A percentile compares a stretch with the other conserved stretches of the same genome.
phyloP scores from a whole-genome alignment of 2,329 filamentous ascomycete genomes.

The Cladosporium phlei region DNA sequence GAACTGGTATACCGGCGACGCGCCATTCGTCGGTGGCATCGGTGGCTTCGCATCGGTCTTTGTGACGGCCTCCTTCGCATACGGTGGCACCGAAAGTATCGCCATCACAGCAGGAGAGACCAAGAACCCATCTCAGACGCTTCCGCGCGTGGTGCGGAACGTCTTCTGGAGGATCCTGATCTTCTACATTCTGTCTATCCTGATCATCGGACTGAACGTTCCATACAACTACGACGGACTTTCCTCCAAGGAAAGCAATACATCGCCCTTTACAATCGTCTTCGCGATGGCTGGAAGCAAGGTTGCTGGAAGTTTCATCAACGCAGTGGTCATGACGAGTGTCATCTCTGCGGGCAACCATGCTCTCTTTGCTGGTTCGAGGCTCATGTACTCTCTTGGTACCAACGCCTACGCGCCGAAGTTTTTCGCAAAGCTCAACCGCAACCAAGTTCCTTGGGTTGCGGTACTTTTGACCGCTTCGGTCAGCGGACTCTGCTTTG shows the following conservation, averaged over 20 bases:
- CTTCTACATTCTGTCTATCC: constrained; percentile 70
- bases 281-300: constrained; percentile 55
- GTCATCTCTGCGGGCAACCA: constrained; percentile 57
- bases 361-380: constrained; percentile 53
- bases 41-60: constrained; percentile 63
- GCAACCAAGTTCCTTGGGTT: constrained; percentile 51
- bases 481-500: constrained; percentile 52
- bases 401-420: constrained; percentile 53
- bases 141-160: constrained; percentile 61
- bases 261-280: constrained; percentile 57
- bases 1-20: constrained; percentile 55
- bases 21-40: constrained; percentile 61
- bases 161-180: constrained; percentile 77
- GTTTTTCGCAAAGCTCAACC: constrained; percentile 48
- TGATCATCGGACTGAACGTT: constrained; percentile 71
- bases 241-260: constrained; percentile 16
- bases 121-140: constrained; percentile 55
- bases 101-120: constrained; percentile 64
- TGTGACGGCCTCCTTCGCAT: constrained; percentile 57
- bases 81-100: constrained; percentile 56
- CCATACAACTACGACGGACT: constrained; percentile 62
- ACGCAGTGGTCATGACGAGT: constrained; percentile 57
- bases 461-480: constrained; percentile 40
- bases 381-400: constrained; percentile 54
- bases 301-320: constrained; percentile 55